Evolutionary conservation across 306 rosid species (phyloP).

Genomic region (Vigna angularis): DNA sequence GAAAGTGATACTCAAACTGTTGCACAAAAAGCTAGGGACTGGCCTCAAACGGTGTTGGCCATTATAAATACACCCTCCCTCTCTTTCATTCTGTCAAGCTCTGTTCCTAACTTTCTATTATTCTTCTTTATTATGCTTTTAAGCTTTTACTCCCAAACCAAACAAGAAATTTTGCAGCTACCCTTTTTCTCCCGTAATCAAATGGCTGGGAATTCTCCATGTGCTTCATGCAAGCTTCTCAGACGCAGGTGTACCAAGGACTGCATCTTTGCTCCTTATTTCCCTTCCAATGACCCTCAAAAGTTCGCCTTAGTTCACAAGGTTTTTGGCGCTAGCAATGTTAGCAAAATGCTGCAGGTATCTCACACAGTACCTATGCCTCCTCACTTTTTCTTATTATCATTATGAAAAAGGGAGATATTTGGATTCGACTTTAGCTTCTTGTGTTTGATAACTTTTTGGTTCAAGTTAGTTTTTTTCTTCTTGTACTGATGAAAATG

Average conservation of each 20-base stretch:
- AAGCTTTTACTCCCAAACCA: background rate
- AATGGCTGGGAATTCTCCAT: slow-evolving; percentile 80
- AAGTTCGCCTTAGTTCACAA: slow-evolving; percentile 92
- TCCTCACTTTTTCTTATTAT: background rate
- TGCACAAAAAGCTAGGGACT: slow-evolving; percentile 28
- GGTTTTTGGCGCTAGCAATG: slow-evolving; percentile 97
- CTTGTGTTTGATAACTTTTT: background rate
- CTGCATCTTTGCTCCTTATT: slow-evolving; percentile 89
- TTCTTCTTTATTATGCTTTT: background rate
- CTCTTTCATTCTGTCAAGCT: slow-evolving; percentile 21
- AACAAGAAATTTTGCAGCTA: background rate
- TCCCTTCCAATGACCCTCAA: slow-evolving; percentile 88
- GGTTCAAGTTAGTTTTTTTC: background rate
- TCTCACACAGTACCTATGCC: background rate
- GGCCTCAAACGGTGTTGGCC: slow-evolving; percentile 29
- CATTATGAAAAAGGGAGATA: background rate
- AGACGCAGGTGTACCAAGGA: slow-evolving; percentile 86
- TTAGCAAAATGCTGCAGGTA: slow-evolving; percentile 96
- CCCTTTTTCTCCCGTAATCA: slow-evolving; percentile 4
- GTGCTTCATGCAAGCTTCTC: slow-evolving; percentile 96
- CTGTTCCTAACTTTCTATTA: slow-evolving; percentile 33
- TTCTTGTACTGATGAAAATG: background rate
- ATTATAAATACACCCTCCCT: slow-evolving; percentile 44
- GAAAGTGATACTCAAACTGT: slow-evolving; percentile 5
- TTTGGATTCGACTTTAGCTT: background rate